Evolutionary conservation across 2,329 filamentous ascomycete species (phyloP), one percentile per base, ranked within the genome.

Genomic region (Sphaerulina vaccinii): DNA sequence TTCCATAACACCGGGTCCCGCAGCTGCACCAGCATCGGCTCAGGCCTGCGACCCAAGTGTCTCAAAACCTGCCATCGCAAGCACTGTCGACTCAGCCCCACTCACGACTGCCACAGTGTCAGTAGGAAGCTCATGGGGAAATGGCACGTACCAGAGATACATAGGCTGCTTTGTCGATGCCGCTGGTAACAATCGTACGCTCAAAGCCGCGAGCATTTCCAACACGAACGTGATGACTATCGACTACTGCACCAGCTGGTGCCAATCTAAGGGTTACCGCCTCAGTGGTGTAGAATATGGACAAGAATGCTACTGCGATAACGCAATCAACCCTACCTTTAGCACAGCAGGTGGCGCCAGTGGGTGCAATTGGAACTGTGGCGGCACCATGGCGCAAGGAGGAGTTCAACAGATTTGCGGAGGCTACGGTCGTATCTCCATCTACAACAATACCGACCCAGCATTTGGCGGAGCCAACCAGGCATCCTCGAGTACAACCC

Each of bases 131-230:
- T 41, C 45, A 1, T 66, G 57, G 39, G 61, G 62, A n/a, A 60
- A 65, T n/a, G 45, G 40, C 7, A 35, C 21, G 11, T 51, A 52
- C 18, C 57, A 61, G 18, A 54, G 59, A 45, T 67, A 71, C 52
- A 44, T 71, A 3, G 67, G 70, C 35, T 70, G 71, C 60, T 67
- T 59, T 49, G 69, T 69, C 50, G 67, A 70, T 45, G 67, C 60
- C 47, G 54, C 49, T 16, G 56, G 51, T 32, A 54, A 46, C 16
- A 39, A 53, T 2, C 61, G 64, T 11, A 60, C 66, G 2, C 55
- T 71, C 23, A 62, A 64, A 24, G 60, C 55, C 6, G 38, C 57
- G 6, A 55, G 38, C 10, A 58, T 47, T 15, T 56, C 56, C 19
- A 62, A 66, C 46, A 59, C 57, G 50, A 59, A 50, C 6, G 41